Percentiles rank a stretch among this genome's conserved stretches.
phyloP scores from a whole-genome alignment of 305 asterid genomes.

The Fraxinus greggii region DNA sequence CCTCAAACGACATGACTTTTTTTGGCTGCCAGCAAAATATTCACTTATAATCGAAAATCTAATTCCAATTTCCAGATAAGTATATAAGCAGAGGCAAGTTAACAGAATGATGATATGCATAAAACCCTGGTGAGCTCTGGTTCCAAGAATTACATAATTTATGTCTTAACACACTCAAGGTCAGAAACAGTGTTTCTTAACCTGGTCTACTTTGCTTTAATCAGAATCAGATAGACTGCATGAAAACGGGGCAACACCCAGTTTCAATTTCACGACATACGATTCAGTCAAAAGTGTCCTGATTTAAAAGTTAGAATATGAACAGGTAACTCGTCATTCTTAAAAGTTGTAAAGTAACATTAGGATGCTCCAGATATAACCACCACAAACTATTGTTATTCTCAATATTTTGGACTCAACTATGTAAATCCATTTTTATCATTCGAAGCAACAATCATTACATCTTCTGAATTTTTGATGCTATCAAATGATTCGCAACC shows the following conservation, averaged over 20 bases:
- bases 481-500: background rate
- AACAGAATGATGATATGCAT: background rate
- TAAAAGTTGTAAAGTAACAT: background rate
- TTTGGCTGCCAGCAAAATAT: constrained; percentile 59
- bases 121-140: background rate
- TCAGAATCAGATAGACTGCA: background rate
- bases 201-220: background rate
- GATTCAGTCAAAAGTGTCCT: background rate
- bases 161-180: background rate
- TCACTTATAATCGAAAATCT: background rate
- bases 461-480: background rate
- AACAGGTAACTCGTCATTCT: background rate
- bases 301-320: background rate
- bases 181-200: background rate
- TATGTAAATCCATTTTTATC: background rate
- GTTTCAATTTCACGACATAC: background rate
- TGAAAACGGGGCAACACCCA: background rate
- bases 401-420: background rate
- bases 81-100: background rate
- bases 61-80: background rate
- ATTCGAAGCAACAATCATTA: background rate
- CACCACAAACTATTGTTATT: background rate
- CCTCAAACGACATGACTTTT: constrained; percentile 82
- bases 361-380: background rate
- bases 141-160: background rate